Percentiles rank a stretch among this genome's conserved stretches.
These are phyloP conservation scores for Corinectria fuckeliana DNA, from an alignment of 2,329 filamentous ascomycete species.

Conservation along the genomic window DNA sequence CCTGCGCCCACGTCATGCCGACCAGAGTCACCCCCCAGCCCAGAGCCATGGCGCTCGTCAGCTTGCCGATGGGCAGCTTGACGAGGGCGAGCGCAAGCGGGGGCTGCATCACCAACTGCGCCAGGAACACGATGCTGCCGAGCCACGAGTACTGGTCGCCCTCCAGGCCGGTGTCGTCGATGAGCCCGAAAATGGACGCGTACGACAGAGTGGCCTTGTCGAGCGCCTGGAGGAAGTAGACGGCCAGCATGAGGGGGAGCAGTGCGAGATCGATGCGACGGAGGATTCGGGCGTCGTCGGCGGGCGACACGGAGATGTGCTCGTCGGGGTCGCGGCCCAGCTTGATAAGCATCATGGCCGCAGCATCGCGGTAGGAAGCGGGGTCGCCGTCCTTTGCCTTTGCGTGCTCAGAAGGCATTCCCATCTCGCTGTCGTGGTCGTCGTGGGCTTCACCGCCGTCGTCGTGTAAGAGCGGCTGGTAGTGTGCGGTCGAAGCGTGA, in stretches of 20 bases:
- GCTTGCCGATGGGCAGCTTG: conserved; percentile 66
- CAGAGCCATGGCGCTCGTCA: conserved; percentile 62
- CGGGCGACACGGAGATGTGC: conserved; percentile 41
- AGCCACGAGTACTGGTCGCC: conserved; percentile 68
- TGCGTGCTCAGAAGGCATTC: background rate
- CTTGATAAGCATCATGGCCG: conserved; percentile 52
- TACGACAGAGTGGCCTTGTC: conserved; percentile 69
- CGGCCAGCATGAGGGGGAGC: conserved; percentile 57
- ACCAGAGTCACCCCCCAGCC: conserved; percentile 61
- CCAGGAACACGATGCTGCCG: conserved; percentile 66
- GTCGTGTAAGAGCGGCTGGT: conserved; percentile 35
- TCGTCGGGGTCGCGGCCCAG: conserved; percentile 46
- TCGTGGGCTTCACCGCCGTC: conserved; percentile 21
- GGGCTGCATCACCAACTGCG: conserved; percentile 64
- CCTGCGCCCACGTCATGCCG: conserved; percentile 58
- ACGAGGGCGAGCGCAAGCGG: conserved; percentile 63
- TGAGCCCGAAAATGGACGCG: conserved; percentile 68
- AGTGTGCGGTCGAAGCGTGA: conserved; percentile 22
- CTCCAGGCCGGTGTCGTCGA: conserved; percentile 62
- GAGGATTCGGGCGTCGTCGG: conserved; percentile 45
- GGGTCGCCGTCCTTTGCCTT: conserved; percentile 3
- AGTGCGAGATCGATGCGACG: conserved; percentile 50
- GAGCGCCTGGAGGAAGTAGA: conserved; percentile 68
- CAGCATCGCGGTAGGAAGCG: conserved; percentile 47
- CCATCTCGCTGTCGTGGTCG: conserved; percentile 12